These are phyloP conservation scores for Arthrobotrys sinensis DNA, from an alignment of 2,329 filamentous ascomycete genomes.

Conservation along the genomic window DNA sequence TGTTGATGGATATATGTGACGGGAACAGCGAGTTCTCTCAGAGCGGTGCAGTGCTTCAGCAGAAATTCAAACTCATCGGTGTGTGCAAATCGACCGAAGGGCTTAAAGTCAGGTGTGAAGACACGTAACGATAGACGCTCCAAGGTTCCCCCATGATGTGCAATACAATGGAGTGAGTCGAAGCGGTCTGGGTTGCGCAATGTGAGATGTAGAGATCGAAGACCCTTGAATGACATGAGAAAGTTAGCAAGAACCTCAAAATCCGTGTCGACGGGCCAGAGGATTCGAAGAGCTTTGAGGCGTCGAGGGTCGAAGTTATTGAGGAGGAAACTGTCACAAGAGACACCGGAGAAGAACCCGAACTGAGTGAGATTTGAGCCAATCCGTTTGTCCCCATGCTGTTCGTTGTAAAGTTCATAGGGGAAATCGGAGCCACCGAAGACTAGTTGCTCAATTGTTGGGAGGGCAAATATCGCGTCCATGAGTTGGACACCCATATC, in stretches of 20 bases:
- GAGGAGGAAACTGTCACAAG: slow-evolving; percentile 36
- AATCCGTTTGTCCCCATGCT: slow-evolving; percentile 31
- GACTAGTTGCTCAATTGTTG: slow-evolving; percentile 44
- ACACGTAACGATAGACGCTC: slow-evolving; percentile 47
- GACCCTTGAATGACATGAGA: slow-evolving; percentile 48
- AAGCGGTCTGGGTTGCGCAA: slow-evolving; percentile 48
- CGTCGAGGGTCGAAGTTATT: slow-evolving; percentile 38
- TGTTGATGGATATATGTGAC: slow-evolving; percentile 47
- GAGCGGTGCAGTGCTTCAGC: slow-evolving; percentile 39
- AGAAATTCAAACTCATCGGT: slow-evolving; percentile 36
- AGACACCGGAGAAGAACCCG: slow-evolving; percentile 54
- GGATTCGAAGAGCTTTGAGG: slow-evolving; percentile 41
- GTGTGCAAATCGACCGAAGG: slow-evolving; percentile 40
- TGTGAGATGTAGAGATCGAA: slow-evolving; percentile 46
- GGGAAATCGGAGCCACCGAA: slow-evolving; percentile 57
- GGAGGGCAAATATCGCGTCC: slow-evolving; percentile 41
- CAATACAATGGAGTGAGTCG: slow-evolving; percentile 39
- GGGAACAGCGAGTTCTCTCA: slow-evolving; percentile 47
- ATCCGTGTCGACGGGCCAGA: slow-evolving; percentile 55
- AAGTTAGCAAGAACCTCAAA: slow-evolving; percentile 40
- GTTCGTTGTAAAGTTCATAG: slow-evolving; percentile 46
- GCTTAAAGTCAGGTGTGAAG: slow-evolving; percentile 46
- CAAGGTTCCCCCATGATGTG: slow-evolving; percentile 44
- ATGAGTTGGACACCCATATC: slow-evolving; percentile 43
- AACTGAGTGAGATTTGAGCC: slow-evolving; percentile 52